phyloP scores from a whole-genome alignment of 257 asterid species.

The Petunia axillaris region DNA sequence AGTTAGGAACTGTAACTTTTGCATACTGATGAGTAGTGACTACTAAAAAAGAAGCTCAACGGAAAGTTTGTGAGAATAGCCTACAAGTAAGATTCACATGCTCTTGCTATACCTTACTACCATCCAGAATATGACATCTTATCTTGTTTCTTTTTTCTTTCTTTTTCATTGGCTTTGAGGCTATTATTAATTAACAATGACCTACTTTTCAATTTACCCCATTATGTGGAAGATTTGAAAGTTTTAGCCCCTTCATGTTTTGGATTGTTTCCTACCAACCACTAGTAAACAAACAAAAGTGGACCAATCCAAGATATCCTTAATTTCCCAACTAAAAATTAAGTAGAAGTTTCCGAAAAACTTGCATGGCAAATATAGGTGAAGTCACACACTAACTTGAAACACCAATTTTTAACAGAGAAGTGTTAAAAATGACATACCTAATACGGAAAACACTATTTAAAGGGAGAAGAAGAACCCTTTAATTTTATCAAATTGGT shows the following conservation, averaged over 20 bases:
- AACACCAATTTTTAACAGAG: background rate
- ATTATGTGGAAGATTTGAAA: background rate
- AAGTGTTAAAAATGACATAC: background rate
- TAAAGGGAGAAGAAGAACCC: background rate
- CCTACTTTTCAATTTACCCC: background rate
- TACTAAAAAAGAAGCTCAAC: conserved; percentile 32
- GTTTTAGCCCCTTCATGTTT: background rate
- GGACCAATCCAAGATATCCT: background rate
- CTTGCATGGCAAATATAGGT: background rate
- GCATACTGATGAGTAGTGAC: conserved; percentile 27
- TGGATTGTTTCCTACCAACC: background rate
- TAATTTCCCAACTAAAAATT: background rate
- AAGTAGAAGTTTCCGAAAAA: background rate
- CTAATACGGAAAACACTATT: background rate
- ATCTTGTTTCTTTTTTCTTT: background rate
- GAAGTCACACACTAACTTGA: background rate
- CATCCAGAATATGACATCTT: conserved; percentile 7
- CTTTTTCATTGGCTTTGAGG: background rate
- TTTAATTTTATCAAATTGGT: background rate
- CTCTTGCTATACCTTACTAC: conserved; percentile 12
- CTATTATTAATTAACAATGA: background rate
- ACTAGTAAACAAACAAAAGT: background rate
- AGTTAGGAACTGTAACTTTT: background rate
- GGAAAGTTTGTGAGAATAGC: conserved; percentile 23
- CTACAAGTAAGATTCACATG: conserved; percentile 36